These are phyloP conservation scores for Hygrophorus pudorinus DNA, from an alignment of 768 basidiomycete genomes.

Conservation along the genomic window DNA sequence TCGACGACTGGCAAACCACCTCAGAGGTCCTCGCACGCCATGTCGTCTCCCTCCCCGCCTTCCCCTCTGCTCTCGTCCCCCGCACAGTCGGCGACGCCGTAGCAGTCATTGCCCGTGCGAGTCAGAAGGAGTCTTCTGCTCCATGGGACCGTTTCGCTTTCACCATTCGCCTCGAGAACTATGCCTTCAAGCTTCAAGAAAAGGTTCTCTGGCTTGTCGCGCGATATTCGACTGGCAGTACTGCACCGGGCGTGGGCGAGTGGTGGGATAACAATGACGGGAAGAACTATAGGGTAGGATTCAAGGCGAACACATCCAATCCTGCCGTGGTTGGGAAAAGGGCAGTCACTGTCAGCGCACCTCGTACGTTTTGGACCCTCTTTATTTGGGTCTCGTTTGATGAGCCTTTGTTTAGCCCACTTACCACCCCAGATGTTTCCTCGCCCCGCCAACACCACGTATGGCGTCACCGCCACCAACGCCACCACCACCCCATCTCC, in stretches of 20 bases:
- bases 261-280: slow-evolving; percentile 92
- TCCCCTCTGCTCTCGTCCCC: slow-evolving; percentile 15
- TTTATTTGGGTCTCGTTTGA: background rate
- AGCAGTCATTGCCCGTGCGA: slow-evolving; percentile 3
- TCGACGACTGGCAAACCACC: slow-evolving; percentile 92
- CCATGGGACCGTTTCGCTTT: slow-evolving; percentile 58
- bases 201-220: slow-evolving; percentile 55
- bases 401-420: too few species aligned
- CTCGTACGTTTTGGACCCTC: slow-evolving; percentile 19
- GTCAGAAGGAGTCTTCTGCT: too few species aligned
- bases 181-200: slow-evolving; percentile 36
- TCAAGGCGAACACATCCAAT: slow-evolving; percentile 23
- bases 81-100: slow-evolving; percentile 11
- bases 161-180: slow-evolving; percentile 62
- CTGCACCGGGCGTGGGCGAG: slow-evolving; percentile 46
- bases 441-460: too few species aligned
- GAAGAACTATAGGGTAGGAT: slow-evolving; percentile 68
- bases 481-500: slow-evolving; percentile 4
- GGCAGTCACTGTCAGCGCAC: slow-evolving; percentile 21
- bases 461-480: slow-evolving; percentile 4
- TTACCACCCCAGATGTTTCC: too few species aligned
- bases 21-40: slow-evolving; percentile 66
- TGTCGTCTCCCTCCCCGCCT: slow-evolving; percentile 29
- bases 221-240: slow-evolving; percentile 38
- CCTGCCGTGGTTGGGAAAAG: too few species aligned